These are phyloP conservation scores for Solanum peruvianum DNA, from an alignment of 257 asterid species.

Conservation along the genomic window DNA sequence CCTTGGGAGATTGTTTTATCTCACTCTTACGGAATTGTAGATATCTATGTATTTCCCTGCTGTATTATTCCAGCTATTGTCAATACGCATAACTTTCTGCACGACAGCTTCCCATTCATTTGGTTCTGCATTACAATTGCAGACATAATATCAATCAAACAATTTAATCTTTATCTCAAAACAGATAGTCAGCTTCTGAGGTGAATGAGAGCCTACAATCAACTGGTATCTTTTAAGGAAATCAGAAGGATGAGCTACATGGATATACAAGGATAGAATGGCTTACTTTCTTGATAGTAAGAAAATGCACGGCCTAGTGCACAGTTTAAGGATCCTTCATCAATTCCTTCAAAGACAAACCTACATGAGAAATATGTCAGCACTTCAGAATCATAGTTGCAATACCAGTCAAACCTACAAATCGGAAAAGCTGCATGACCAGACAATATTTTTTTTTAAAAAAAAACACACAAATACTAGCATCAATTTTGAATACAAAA, in stretches of 20 bases:
- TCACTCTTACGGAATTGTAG: slow-evolving; percentile 41
- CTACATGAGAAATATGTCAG: slow-evolving; percentile 15
- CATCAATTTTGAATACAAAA: background rate
- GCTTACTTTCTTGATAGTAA: slow-evolving; percentile 56
- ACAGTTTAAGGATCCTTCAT: slow-evolving; percentile 49
- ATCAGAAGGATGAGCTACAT: background rate
- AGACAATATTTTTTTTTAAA: background rate
- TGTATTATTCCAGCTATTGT: slow-evolving; percentile 73
- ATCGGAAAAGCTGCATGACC: background rate
- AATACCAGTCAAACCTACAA: background rate
- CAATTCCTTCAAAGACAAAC: slow-evolving; percentile 81
- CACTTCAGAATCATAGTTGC: background rate
- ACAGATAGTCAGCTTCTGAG: background rate
- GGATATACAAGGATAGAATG: background rate
- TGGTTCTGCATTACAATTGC: slow-evolving; percentile 39
- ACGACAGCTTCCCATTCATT: slow-evolving; percentile 40
- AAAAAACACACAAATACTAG: background rate
- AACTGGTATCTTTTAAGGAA: background rate
- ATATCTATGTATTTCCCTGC: slow-evolving; percentile 69
- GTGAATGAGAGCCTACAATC: background rate
- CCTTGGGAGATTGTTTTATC: background rate
- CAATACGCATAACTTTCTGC: slow-evolving; percentile 48
- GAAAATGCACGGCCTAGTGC: slow-evolving; percentile 63
- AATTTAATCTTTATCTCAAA: background rate
- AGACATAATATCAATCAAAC: background rate